Percentiles rank a stretch among this genome's conserved stretches.
Evolutionary conservation across 2,329 filamentous ascomycete species (phyloP).

Genomic region (Lasiodiplodia hormozganensis): DNA sequence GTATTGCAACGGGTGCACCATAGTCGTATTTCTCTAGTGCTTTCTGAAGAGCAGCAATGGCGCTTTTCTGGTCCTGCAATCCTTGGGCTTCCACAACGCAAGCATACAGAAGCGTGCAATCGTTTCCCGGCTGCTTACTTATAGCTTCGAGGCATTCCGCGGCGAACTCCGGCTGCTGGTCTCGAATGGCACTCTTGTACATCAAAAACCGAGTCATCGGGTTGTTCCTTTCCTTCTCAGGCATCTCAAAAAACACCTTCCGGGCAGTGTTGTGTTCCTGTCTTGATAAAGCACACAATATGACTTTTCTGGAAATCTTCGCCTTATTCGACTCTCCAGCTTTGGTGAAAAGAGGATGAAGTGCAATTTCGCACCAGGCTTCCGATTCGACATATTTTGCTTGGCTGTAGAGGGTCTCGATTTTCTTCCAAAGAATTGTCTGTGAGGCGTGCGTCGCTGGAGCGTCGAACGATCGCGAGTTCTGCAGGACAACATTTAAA

Average conservation of each 20-base stretch:
- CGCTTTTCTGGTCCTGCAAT: slow-evolving; percentile 66
- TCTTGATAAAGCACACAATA: slow-evolving; percentile 71
- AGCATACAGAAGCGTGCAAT: slow-evolving; percentile 74
- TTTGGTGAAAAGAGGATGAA: slow-evolving; percentile 70
- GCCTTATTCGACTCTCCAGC: slow-evolving; percentile 70
- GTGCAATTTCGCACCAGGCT: slow-evolving; percentile 74
- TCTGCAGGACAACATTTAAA: background rate
- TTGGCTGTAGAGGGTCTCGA: slow-evolving; percentile 66
- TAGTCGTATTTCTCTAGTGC: slow-evolving; percentile 65
- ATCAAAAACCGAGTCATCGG: slow-evolving; percentile 74
- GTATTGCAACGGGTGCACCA: slow-evolving; percentile 55
- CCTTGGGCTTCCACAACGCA: slow-evolving; percentile 80
- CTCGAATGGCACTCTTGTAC: slow-evolving; percentile 73
- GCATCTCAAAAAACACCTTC: slow-evolving; percentile 65
- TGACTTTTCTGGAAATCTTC: slow-evolving; percentile 74
- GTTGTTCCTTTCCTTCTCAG: slow-evolving; percentile 63
- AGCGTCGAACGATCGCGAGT: slow-evolving; percentile 55
- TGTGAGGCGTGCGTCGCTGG: slow-evolving; percentile 72
- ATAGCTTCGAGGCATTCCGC: slow-evolving; percentile 69
- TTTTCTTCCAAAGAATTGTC: slow-evolving; percentile 79
- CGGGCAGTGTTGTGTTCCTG: slow-evolving; percentile 63
- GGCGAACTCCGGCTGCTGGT: slow-evolving; percentile 64
- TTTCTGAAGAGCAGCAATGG: slow-evolving; percentile 64
- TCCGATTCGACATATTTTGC: slow-evolving; percentile 63
- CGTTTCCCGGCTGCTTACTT: slow-evolving; percentile 58